Evolutionary conservation across 768 basidiomycete species (phyloP).

Genomic region (Mycena sanguinolenta): DNA sequence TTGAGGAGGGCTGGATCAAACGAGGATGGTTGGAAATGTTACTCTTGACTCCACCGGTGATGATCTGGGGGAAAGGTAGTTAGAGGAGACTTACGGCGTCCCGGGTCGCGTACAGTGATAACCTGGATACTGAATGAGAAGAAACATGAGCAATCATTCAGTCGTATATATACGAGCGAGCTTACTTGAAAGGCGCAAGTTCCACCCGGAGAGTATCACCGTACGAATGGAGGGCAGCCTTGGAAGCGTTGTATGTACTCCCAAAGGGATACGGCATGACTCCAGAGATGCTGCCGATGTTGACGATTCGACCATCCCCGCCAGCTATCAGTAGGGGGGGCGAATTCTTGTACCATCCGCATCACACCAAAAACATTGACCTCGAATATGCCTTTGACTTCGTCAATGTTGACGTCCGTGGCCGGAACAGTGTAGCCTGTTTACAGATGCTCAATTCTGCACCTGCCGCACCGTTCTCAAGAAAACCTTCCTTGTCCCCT

Average conservation of each 20-base stretch:
- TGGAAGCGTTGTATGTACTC: conserved; percentile 45
- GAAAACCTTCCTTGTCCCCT: conserved; percentile 25
- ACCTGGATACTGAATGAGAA: conserved; percentile 13
- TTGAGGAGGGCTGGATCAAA: conserved; percentile 33
- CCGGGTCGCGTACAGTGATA: conserved; percentile 1
- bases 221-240: conserved; percentile 49
- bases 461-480: background rate
- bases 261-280: conserved; percentile 47
- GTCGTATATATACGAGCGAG: background rate
- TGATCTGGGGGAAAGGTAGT: conserved; percentile 20
- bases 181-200: conserved; percentile 48
- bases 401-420: conserved; percentile 42
- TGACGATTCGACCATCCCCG: conserved; percentile 44
- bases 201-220: conserved; percentile 49
- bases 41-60: conserved; percentile 41
- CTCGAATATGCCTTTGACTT: conserved; percentile 44
- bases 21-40: conserved; percentile 23
- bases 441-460: background rate
- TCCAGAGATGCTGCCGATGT: conserved; percentile 46
- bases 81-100: background rate
- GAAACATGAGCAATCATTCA: background rate
- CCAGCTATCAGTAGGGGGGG: conserved; percentile 44
- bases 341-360: conserved; percentile 49
- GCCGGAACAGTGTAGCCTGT: conserved; percentile 37
- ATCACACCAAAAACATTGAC: conserved; percentile 50